Evolutionary conservation across 2,329 filamentous ascomycete species (phyloP).

Genomic region (Epichloe sylvatica): DNA sequence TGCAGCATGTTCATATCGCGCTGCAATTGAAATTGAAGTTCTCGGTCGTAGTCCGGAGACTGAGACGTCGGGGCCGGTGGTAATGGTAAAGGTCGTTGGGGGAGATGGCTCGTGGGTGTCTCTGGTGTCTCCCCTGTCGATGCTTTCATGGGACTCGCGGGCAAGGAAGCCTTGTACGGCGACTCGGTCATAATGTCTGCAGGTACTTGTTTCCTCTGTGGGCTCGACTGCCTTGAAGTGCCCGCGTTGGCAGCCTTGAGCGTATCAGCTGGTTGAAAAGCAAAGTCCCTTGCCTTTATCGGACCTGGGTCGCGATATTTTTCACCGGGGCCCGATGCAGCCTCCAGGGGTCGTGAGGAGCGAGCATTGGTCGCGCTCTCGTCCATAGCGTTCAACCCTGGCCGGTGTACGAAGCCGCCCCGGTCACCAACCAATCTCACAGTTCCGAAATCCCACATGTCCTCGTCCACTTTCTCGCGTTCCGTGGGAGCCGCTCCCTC

Average conservation of each 20-base stretch:
- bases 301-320: slow-evolving; percentile 36
- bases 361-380: slow-evolving; percentile 70
- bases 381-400: slow-evolving; percentile 57
- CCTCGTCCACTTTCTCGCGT: slow-evolving; percentile 52
- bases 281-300: slow-evolving; percentile 35
- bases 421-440: slow-evolving; percentile 65
- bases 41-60: slow-evolving; percentile 46
- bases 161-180: slow-evolving; percentile 47
- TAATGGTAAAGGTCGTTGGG: slow-evolving; percentile 33
- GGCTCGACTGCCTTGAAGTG: slow-evolving; percentile 44
- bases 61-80: slow-evolving; percentile 32
- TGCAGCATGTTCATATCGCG: slow-evolving; percentile 46
- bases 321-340: slow-evolving; percentile 37
- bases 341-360: slow-evolving; percentile 38
- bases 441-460: slow-evolving; percentile 97
- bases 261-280: slow-evolving; percentile 35
- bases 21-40: slow-evolving; percentile 48
- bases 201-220: slow-evolving; percentile 42
- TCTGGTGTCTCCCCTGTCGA: slow-evolving; percentile 22
- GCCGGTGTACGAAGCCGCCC: slow-evolving; percentile 39
- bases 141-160: slow-evolving; percentile 26
- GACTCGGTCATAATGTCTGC: slow-evolving; percentile 24
- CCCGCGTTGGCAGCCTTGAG: slow-evolving; percentile 36
- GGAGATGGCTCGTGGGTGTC: slow-evolving; percentile 26
- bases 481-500: slow-evolving; percentile 38